These are phyloP conservation scores for Eugenia klotzschiana DNA, from an alignment of 441 rosid species.

Conservation along the genomic window DNA sequence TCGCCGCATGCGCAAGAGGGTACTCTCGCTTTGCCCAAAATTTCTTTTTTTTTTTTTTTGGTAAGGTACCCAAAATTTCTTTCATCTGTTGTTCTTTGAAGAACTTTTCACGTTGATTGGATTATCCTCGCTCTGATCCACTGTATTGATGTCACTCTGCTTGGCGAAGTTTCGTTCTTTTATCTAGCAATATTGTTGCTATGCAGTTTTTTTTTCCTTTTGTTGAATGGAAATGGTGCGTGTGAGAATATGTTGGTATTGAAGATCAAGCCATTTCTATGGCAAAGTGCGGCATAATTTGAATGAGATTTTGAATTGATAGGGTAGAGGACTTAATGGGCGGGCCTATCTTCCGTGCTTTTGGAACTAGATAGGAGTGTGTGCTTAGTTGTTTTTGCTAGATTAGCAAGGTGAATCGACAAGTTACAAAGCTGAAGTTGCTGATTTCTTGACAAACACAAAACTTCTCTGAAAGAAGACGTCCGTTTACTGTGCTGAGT, in stretches of 20 bases:
- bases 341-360: background rate
- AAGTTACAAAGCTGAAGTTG: background rate
- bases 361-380: background rate
- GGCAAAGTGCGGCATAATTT: background rate
- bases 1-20: constrained; percentile 76
- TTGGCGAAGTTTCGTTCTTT: background rate
- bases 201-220: background rate
- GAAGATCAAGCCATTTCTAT: background rate
- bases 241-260: background rate
- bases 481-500: background rate
- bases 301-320: background rate
- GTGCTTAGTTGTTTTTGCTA: background rate
- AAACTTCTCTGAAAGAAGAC: background rate
- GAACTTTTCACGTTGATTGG: background rate
- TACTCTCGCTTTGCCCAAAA: constrained; percentile 7
- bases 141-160: background rate
- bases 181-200: background rate
- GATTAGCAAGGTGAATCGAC: background rate
- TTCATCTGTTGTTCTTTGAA: background rate
- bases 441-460: background rate
- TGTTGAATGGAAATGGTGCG: background rate
- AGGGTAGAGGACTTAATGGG: background rate
- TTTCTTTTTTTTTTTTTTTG: background rate
- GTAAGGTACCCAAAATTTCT: background rate
- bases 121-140: background rate